Conservation (phyloP, 208 protist genomes). For the Crithidia mellificae region DNA sequence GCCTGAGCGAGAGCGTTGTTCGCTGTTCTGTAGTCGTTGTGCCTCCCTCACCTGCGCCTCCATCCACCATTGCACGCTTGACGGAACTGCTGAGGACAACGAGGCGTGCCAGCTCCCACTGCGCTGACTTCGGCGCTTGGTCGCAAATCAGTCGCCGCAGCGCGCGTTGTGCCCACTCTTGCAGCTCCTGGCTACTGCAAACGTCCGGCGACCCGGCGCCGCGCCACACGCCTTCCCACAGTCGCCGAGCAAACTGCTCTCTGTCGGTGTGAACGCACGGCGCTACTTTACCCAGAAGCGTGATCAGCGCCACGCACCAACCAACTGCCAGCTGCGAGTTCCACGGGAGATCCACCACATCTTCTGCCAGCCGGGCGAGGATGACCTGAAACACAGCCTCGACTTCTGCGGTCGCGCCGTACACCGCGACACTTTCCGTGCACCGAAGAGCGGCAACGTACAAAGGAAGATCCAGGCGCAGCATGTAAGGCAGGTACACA, state of each 20-base stretch:
- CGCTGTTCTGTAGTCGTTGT: too few relatives aligned
- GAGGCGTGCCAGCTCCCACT: constrained; percentile 29
- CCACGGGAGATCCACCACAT: constrained; percentile 21
- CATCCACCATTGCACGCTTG: background rate
- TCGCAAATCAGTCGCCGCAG: constrained; percentile 11
- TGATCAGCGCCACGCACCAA: constrained; percentile 11
- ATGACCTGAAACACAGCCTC: constrained; percentile 19
- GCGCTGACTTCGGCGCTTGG: constrained; percentile 5
- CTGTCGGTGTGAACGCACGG: background rate
- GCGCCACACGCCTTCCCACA: constrained; percentile 35
- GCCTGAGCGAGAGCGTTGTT: background rate
- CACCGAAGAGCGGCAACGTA: constrained; percentile 18
- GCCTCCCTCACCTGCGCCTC: too few relatives aligned
- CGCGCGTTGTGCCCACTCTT: background rate
- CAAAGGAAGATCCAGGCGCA: constrained; percentile 26
- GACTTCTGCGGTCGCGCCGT: constrained; percentile 7
- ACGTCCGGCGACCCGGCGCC: constrained; percentile 13
- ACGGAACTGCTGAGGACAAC: constrained; percentile 17
- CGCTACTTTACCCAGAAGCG: constrained; percentile 1
- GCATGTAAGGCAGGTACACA: constrained; percentile 25
- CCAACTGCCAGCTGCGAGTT: background rate
- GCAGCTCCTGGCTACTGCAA: constrained; percentile 4
- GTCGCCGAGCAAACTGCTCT: constrained; percentile 13
- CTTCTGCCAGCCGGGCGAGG: constrained; percentile 21
- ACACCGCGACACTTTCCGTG: background rate